Base-by-base conservation (phyloP, 2,329 filamentous ascomycete species). In the Diaporthe amygdali region DNA sequence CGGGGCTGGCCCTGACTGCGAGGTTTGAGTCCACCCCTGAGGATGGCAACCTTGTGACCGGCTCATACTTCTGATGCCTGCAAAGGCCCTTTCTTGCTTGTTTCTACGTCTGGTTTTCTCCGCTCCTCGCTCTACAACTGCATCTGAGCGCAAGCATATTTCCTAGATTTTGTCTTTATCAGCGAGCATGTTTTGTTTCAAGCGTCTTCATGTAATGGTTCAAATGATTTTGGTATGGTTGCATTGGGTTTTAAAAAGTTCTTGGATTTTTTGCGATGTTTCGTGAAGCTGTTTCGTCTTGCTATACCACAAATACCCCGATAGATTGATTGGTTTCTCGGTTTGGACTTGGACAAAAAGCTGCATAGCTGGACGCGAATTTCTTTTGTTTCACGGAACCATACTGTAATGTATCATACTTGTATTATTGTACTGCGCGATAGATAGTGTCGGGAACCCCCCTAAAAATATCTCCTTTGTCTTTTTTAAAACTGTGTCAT, bases 11-110 rank as follows among this genome's bases (percentile, higher is more conserved):
- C 30, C 49, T 72, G 63, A 68, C 63, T n/a, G 71, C 34, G 6
- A 68, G 71, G 46, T 73, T 73, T 56, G 71, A 73, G 49, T 73
- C 71, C 17, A 73, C 71, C 8, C 71, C 71, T 25, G 71, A 54
- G 32, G 63, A 71, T 7, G 71, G 70, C 32, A 67, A 71, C 32
- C 44, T 68, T 10, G 44, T 71, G 34, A 68, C 71, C 41, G 63
- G 68, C 10, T 72, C 68, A 4, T 72, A 68, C 27, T 71, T 73
- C 51, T 73, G 39, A 68, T 59, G 39, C 25, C 32, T 44, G 5
- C 20, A 6, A 27, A 10, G 51, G 68, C 52, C 25, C 25, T 17
- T 22, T 27, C 46, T 52, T 20, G 9, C 30, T 22, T 46, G 15
- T 49, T 20, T 25, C 27, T 22, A 56, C 3, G 14, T 17, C 20